These are phyloP conservation scores for Hortiboletus flavorubellus DNA, from an alignment of 768 basidiomycete species.

Conservation along the genomic window DNA sequence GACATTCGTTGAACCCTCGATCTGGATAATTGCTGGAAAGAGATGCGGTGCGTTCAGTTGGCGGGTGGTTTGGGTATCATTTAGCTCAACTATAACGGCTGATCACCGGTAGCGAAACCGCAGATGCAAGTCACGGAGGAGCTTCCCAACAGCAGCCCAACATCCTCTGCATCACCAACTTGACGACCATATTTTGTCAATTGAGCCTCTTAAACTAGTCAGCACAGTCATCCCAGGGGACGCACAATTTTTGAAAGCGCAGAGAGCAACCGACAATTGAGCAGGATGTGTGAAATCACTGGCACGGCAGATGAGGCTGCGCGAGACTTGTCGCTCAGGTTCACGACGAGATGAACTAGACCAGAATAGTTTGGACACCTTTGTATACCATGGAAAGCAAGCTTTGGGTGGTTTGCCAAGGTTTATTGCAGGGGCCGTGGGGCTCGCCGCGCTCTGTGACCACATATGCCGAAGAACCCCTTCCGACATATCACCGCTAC, in stretches of 20 bases:
- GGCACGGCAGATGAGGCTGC: not conserved
- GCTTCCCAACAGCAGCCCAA: slow-evolving; percentile 36
- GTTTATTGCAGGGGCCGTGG: not conserved
- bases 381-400: too few species aligned
- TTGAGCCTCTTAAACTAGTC: too few species aligned
- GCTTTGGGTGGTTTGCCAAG: not conserved
- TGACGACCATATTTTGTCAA: too few species aligned
- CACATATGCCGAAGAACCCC: not conserved
- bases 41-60: not conserved
- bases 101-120: slow-evolving; percentile 67
- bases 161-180: slow-evolving; percentile 3
- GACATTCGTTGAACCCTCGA: slow-evolving; percentile 61
- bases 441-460: not conserved
- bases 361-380: not conserved
- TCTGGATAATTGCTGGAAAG: slow-evolving; percentile 61
- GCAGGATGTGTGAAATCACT: not conserved
- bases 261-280: slow-evolving; percentile 41
- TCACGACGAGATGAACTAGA: not conserved
- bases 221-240: slow-evolving; percentile 18
- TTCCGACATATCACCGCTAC: not conserved
- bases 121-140: slow-evolving; percentile 63
- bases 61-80: too few species aligned
- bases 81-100: not conserved
- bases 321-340: not conserved
- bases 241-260: slow-evolving; percentile 27